Percentiles rank a stretch among this genome's conserved stretches.
Evolutionary conservation across 2,329 filamentous ascomycete species (phyloP).

Genomic region (Calonectria pseudoreteaudii): DNA sequence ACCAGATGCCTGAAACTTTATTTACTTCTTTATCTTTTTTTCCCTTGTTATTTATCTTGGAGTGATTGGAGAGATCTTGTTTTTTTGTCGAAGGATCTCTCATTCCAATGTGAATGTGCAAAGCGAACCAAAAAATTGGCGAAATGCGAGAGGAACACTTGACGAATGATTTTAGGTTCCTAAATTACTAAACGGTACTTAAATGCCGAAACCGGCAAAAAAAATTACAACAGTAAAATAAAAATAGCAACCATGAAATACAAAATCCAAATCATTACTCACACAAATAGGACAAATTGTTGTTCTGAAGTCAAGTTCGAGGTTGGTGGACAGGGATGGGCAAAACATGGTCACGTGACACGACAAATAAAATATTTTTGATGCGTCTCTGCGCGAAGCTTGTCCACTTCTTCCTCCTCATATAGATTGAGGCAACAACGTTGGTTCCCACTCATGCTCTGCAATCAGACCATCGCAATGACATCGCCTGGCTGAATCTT

Average conservation of each 20-base stretch:
- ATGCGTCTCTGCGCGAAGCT: not conserved
- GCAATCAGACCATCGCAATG: not conserved
- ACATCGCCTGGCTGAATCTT: too few species aligned
- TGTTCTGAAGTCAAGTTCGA: not conserved
- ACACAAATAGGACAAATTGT: not conserved
- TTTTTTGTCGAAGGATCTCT: not conserved
- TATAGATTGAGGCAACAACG: not conserved
- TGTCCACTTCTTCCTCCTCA: not conserved
- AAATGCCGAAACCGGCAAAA: not conserved
- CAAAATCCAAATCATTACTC: not conserved
- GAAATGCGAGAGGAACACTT: rapidly evolving
- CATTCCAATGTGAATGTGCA: not conserved
- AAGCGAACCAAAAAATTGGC: too few species aligned
- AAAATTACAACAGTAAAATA: not conserved
- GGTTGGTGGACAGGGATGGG: not conserved
- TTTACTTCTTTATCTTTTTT: not conserved
- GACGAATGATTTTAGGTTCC: not conserved
- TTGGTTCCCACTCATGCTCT: too few species aligned
- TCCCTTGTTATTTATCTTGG: not conserved
- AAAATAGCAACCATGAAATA: not conserved
- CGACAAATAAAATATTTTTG: not conserved
- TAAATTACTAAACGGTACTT: not conserved
- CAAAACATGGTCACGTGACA: conserved; percentile 4
- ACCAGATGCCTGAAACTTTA: not conserved
- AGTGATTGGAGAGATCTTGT: not conserved